A percentile compares a stretch with the other conserved stretches of the same genome.
Evolutionary conservation across 306 rosid genomes (phyloP).

Genomic region (Trifolium dubium): DNA sequence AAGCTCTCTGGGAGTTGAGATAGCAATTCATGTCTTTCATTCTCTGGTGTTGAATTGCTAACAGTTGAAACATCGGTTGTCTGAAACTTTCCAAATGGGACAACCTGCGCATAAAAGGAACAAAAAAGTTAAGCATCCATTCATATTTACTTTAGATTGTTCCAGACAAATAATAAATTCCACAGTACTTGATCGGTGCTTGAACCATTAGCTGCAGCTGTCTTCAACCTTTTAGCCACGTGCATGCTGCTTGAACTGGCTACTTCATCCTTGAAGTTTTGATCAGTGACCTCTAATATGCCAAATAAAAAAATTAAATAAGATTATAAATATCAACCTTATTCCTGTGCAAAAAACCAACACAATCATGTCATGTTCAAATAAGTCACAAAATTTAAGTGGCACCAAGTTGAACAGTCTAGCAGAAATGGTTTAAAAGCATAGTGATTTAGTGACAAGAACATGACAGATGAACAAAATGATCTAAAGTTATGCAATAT

Average conservation of each 20-base stretch:
- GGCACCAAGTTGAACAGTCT: constrained; percentile 1
- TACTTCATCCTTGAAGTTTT: constrained; percentile 74
- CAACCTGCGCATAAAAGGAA: constrained; percentile 49
- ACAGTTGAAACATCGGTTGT: constrained; percentile 43
- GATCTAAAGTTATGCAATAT: too few species aligned
- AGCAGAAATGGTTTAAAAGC: constrained; percentile 31
- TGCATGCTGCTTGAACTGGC: constrained; percentile 54
- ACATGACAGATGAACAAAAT: too few species aligned
- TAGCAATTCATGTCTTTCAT: constrained; percentile 45
- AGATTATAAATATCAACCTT: constrained; percentile 20
- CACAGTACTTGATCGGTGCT: constrained; percentile 57
- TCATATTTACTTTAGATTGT: constrained; percentile 18
- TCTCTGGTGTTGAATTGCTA: constrained; percentile 41
- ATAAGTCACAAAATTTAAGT: neutral
- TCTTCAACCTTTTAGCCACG: constrained; percentile 61
- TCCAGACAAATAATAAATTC: constrained; percentile 17
- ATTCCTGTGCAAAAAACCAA: neutral
- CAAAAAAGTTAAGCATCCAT: constrained; percentile 34
- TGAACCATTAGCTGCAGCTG: constrained; percentile 46
- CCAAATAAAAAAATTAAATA: neutral
- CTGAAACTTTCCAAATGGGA: constrained; percentile 49
- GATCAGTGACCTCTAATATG: constrained; percentile 68
- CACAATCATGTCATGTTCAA: constrained; percentile 27
- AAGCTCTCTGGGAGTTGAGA: constrained; percentile 55
- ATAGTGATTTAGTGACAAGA: neutral